phyloP scores from a whole-genome alignment of 2,329 filamentous ascomycete genomes.

The Trichoderma endophyticum region DNA sequence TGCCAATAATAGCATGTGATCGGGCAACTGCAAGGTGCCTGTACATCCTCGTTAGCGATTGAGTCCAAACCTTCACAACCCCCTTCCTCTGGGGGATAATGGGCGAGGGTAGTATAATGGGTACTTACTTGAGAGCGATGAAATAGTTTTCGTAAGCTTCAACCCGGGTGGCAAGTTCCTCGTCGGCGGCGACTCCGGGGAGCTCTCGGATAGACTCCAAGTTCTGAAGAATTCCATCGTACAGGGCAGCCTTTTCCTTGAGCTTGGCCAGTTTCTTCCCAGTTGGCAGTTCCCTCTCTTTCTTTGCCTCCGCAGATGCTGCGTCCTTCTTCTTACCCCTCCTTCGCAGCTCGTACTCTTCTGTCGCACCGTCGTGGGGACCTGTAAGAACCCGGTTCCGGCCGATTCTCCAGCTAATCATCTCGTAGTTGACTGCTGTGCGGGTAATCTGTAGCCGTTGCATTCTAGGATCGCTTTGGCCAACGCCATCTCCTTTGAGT shows the following conservation, averaged over 20 bases:
- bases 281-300: slow-evolving; percentile 60
- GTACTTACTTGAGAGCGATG: slow-evolving; percentile 73
- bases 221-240: slow-evolving; percentile 87
- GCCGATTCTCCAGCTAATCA: slow-evolving; percentile 92
- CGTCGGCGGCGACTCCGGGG: slow-evolving; percentile 83
- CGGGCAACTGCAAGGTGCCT: slow-evolving; percentile 81
- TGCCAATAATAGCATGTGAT: slow-evolving; percentile 72
- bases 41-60: not conserved
- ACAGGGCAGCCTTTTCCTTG: slow-evolving; percentile 83
- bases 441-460: slow-evolving; percentile 89
- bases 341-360: slow-evolving; percentile 48
- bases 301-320: slow-evolving; percentile 40
- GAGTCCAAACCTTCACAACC: not conserved
- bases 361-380: slow-evolving; percentile 69
- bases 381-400: slow-evolving; percentile 87
- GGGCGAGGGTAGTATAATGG: no score
- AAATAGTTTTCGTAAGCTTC: slow-evolving; percentile 80
- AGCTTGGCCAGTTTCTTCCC: slow-evolving; percentile 75
- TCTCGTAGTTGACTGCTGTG: slow-evolving; percentile 88
- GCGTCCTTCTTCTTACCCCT: slow-evolving; percentile 52
- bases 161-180: slow-evolving; percentile 71
- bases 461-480: slow-evolving; percentile 81
- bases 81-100: not conserved
- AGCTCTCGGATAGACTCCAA: slow-evolving; percentile 86
- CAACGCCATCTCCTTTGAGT: slow-evolving; percentile 74